Evolutionary conservation across 371 early-diverging fungal genomes (phyloP).

Genomic region (Mortierella sp.): DNA sequence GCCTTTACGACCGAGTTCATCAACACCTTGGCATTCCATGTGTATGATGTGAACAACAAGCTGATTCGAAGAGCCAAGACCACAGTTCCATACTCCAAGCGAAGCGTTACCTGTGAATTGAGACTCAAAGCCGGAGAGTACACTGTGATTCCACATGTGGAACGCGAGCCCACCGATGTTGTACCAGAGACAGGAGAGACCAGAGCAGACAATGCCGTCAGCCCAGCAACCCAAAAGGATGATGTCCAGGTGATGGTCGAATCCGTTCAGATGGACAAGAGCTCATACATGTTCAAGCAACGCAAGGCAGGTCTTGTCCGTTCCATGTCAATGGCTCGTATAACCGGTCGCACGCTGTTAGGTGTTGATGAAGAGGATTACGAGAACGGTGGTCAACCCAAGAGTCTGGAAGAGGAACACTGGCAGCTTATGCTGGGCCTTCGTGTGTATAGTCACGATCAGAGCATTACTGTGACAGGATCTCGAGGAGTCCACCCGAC

Average conservation of each 20-base stretch:
- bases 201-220: slow-evolving; percentile 28
- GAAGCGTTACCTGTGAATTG: slow-evolving; percentile 49
- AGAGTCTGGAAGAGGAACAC: slow-evolving; percentile 23
- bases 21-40: slow-evolving; percentile 42
- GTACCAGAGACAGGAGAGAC: not conserved
- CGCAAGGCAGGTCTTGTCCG: slow-evolving; percentile 44
- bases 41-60: slow-evolving; percentile 27
- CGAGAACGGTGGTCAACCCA: slow-evolving; percentile 16
- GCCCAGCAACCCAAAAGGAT: slow-evolving; percentile 18
- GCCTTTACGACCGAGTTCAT: slow-evolving; percentile 35
- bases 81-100: slow-evolving; percentile 36
- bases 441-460: slow-evolving; percentile 46
- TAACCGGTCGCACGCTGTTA: slow-evolving; percentile 34
- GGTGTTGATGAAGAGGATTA: slow-evolving; percentile 50
- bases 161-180: slow-evolving; percentile 33
- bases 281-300: slow-evolving; percentile 49
- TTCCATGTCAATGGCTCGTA: slow-evolving; percentile 42
- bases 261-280: slow-evolving; percentile 34
- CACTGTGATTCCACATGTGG: slow-evolving; percentile 40
- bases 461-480: slow-evolving; percentile 16
- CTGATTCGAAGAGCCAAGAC: slow-evolving; percentile 39
- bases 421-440: slow-evolving; percentile 51
- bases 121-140: slow-evolving; percentile 38
- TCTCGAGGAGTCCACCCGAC: slow-evolving; percentile 24
- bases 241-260: slow-evolving; percentile 34